Percentiles rank a stretch among this genome's conserved stretches.
phyloP scores from a whole-genome alignment of 768 basidiomycete species.

The Tubosaeta sp. region DNA sequence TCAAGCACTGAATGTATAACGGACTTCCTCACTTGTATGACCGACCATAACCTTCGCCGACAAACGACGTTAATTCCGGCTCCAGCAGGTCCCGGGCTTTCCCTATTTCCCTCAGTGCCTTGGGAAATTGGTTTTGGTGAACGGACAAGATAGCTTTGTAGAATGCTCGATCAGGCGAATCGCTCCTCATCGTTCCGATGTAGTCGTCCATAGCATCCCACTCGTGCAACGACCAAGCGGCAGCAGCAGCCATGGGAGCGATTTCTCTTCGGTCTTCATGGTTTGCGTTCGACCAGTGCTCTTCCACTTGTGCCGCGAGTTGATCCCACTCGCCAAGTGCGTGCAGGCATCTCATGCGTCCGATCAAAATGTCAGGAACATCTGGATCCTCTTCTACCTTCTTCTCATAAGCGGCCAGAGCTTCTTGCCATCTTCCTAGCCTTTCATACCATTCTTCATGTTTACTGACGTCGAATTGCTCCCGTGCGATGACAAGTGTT shows the following conservation, averaged over 20 bases:
- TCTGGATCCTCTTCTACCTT: constrained; percentile 72
- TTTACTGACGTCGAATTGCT: constrained; percentile 85
- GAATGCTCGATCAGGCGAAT: constrained; percentile 92
- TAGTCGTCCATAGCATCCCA: constrained; percentile 99
- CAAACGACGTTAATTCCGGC: constrained; percentile 84
- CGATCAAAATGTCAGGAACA: constrained; percentile 74
- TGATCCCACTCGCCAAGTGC: constrained; percentile 98
- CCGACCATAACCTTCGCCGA: constrained; percentile 95
- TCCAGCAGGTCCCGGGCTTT: constrained; percentile 91
- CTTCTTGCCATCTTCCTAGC: constrained; percentile 94
- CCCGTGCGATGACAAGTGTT: constrained; percentile 83
- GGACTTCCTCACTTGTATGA: constrained; percentile 78
- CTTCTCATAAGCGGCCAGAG: constrained; percentile 78
- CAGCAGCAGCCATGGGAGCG: constrained; percentile 94
- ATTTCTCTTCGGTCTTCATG: constrained; percentile 86
- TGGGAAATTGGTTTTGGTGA: constrained; percentile 93
- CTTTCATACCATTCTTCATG: constrained; percentile 99
- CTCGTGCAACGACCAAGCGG: constrained; percentile 93
- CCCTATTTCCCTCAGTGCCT: constrained; percentile 84
- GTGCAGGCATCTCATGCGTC: constrained; percentile 93
- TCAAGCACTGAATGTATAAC: constrained; percentile 1
- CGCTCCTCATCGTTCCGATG: constrained; percentile 86
- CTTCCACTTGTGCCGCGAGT: constrained; percentile 78
- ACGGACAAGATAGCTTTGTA: constrained; percentile 94
- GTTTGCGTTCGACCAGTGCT: constrained; percentile 79